Percentiles rank a stretch among this genome's conserved stretches.
Evolutionary conservation across 352 stramenopile species (phyloP).

Genomic region (Pythium phragmitis): DNA sequence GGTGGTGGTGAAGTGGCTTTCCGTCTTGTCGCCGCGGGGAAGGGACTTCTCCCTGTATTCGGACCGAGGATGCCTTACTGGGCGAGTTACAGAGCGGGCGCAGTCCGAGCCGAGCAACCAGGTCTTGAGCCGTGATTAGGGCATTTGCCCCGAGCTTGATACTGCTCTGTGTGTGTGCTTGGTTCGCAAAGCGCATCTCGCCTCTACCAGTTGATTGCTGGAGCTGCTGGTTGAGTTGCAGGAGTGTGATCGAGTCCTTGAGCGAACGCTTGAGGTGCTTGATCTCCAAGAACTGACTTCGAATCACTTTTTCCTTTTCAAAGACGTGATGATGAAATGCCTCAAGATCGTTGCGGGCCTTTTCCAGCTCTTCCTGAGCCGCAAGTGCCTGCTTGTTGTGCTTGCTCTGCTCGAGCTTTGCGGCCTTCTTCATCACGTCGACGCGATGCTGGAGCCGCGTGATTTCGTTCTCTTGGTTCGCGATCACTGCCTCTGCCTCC

Average conservation of each 20-base stretch:
- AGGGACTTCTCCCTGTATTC: not conserved
- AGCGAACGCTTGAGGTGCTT: constrained; percentile 75
- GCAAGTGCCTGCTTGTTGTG: constrained; percentile 41
- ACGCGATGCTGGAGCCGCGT: constrained; percentile 61
- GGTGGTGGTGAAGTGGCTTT: not conserved
- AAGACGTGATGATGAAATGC: constrained; percentile 46
- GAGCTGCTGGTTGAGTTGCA: constrained; percentile 62
- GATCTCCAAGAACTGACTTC: constrained; percentile 63
- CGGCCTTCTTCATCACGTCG: constrained; percentile 57
- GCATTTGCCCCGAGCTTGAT: not conserved
- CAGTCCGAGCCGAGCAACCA: constrained; percentile 13
- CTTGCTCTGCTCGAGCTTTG: constrained; percentile 51
- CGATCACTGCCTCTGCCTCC: constrained; percentile 46
- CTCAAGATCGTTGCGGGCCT: constrained; percentile 42
- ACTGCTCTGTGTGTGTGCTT: not conserved
- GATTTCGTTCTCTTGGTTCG: constrained; percentile 66
- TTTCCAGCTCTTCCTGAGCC: constrained; percentile 50
- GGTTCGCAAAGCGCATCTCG: constrained; percentile 35
- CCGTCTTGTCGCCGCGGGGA: constrained; percentile 1
- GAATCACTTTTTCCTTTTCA: constrained; percentile 58
- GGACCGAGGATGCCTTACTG: constrained; percentile 15
- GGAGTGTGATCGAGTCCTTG: constrained; percentile 43
- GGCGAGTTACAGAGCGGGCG: constrained; percentile 4
- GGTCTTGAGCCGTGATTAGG: not conserved
- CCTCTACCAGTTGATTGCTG: constrained; percentile 36